Conservation (phyloP, 176 grass and related monocot genomes). For the Saccharum spontaneum region DNA sequence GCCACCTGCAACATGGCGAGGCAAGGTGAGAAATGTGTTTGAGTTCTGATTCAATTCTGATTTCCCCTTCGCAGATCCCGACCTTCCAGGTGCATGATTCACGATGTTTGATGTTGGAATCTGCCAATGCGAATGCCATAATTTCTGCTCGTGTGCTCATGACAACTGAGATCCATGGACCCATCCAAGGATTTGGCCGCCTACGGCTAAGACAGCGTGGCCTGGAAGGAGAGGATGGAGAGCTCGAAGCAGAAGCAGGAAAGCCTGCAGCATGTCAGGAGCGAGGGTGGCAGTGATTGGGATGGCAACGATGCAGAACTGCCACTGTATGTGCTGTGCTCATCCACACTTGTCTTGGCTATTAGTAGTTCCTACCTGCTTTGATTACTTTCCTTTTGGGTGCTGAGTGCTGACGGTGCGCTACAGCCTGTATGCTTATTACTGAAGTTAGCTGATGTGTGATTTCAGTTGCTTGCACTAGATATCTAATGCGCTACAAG, state of each 20-base stretch:
- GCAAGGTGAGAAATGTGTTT: no score
- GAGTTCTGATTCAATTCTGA: no score
- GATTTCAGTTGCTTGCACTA: no score
- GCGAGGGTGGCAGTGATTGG: slow-evolving; percentile 44
- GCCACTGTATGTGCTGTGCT: slow-evolving; percentile 53
- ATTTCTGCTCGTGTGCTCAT: not conserved
- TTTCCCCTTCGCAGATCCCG: no score
- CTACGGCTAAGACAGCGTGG: no score
- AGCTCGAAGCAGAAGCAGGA: slow-evolving; percentile 57
- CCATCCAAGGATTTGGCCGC: slow-evolving; percentile 63
- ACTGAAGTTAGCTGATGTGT: not conserved
- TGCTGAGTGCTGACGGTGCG: not conserved
- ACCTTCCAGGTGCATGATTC: no score
- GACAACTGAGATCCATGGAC: slow-evolving; percentile 92
- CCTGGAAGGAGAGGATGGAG: slow-evolving; percentile 26
- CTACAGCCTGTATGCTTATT: not conserved
- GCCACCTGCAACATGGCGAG: no score
- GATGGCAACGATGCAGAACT: slow-evolving; percentile 71
- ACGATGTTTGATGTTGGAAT: no score
- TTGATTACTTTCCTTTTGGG: not conserved
- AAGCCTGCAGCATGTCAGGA: slow-evolving; percentile 48
- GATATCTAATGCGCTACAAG: no score
- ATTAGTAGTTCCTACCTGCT: not conserved
- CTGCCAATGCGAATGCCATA: no score
- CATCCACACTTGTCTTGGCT: not conserved